Evolutionary conservation across 805 yeast species (phyloP).

Genomic region (Schizosaccharomyces pombe): DNA sequence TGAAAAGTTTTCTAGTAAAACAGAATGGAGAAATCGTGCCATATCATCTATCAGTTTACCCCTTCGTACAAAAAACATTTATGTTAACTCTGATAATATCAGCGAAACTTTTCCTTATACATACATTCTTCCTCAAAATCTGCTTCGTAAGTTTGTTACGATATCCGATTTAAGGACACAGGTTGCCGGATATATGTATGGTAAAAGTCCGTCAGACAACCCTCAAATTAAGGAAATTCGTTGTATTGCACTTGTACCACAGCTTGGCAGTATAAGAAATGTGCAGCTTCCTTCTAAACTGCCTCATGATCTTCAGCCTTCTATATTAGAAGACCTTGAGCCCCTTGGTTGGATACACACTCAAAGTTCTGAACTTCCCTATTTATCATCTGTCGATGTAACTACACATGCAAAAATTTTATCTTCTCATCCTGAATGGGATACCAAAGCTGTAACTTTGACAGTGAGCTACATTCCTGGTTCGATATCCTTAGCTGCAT

Average conservation of each 20-base stretch:
- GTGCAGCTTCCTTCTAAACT: slow-evolving; percentile 34
- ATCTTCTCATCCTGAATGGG: slow-evolving; percentile 20
- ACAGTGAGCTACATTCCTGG: slow-evolving; percentile 62
- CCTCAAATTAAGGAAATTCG: slow-evolving; percentile 52
- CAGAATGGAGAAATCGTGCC: slow-evolving; percentile 81
- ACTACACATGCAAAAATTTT: slow-evolving; percentile 28
- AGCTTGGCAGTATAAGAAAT: slow-evolving; percentile 46
- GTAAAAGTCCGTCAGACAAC: slow-evolving; percentile 53
- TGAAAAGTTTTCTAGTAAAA: slow-evolving; percentile 53
- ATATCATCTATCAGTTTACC: slow-evolving; percentile 52
- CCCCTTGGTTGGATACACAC: slow-evolving; percentile 92
- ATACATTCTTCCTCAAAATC: slow-evolving; percentile 60
- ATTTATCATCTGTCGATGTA: slow-evolving; percentile 48
- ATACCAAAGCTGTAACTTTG: slow-evolving; percentile 27
- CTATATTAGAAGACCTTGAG: slow-evolving; percentile 32
- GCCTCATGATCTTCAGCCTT: slow-evolving; percentile 17
- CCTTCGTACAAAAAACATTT: slow-evolving; percentile 50
- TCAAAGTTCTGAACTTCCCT: slow-evolving; percentile 38
- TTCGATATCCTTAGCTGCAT: slow-evolving; percentile 53
- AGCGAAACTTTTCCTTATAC: slow-evolving; percentile 31
- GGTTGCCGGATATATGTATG: slow-evolving; percentile 61
- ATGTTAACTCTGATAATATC: slow-evolving; percentile 41
- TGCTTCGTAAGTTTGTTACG: slow-evolving; percentile 52
- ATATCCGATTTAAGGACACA: slow-evolving; percentile 63
- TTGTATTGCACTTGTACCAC: slow-evolving; percentile 64